Conservation (phyloP, 192 early-diverging fungal species). For the Funneliformis mosseae region DNA sequence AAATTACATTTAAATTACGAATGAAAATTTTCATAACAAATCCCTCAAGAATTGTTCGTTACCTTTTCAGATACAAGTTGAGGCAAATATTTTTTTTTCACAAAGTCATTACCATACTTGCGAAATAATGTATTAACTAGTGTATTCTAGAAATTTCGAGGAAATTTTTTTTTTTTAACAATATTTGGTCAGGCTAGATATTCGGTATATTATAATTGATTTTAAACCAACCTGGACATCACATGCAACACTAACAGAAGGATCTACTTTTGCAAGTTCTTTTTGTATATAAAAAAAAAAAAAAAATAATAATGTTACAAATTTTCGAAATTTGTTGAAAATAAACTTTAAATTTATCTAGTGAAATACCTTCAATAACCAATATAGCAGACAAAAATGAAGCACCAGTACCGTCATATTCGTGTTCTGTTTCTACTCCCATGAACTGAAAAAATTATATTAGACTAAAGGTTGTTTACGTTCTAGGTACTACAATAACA, state of each 20-base stretch:
- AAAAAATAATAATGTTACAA: background rate
- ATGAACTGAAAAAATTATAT: conserved; percentile 62
- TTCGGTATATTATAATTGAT: background rate
- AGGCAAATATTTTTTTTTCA: conserved; percentile 87
- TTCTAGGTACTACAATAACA: too few species aligned
- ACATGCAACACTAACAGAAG: conserved; percentile 86
- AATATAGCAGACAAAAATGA: conserved; percentile 85
- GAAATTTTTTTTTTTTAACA: background rate
- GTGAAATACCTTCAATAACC: conserved; percentile 71
- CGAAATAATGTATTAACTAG: conserved; percentile 92
- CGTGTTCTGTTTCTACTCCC: conserved; percentile 85
- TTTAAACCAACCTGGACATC: conserved; percentile 73
- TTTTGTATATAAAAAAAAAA: background rate
- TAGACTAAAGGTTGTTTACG: too few species aligned
- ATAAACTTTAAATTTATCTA: background rate
- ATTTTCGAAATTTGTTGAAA: background rate
- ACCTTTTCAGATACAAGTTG: conserved; percentile 49
- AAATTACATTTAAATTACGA: background rate
- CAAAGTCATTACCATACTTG: conserved; percentile 72
- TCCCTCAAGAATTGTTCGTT: background rate
- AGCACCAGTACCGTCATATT: conserved; percentile 79
- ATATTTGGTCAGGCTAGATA: too few species aligned
- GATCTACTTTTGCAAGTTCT: conserved; percentile 96
- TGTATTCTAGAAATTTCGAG: conserved; percentile 71
- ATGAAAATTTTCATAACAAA: background rate